These are phyloP conservation scores for Lecanicillium sp. DNA, from an alignment of 2,329 filamentous ascomycete species.

Conservation along the genomic window DNA sequence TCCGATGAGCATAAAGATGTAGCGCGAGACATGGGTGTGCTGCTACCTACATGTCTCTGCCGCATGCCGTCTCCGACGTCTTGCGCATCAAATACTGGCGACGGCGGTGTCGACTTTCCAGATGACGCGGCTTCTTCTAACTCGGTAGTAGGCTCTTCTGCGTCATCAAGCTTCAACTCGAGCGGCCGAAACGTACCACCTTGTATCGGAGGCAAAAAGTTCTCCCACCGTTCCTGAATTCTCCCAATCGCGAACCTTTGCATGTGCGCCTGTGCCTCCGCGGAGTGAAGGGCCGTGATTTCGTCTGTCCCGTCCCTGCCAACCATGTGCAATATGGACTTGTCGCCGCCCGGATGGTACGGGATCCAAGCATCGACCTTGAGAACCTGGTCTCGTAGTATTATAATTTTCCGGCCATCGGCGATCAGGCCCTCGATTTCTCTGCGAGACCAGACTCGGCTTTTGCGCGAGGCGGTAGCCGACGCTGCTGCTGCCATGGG, in stretches of 20 bases:
- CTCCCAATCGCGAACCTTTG: constrained; percentile 73
- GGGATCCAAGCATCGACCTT: constrained; percentile 83
- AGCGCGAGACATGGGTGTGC: constrained; percentile 48
- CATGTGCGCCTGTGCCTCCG: constrained; percentile 71
- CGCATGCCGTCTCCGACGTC: constrained; percentile 25
- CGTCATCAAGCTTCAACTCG: constrained; percentile 19
- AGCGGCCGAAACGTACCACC: constrained; percentile 64
- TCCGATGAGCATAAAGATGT: no score
- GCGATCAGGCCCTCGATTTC: constrained; percentile 69
- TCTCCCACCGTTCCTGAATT: constrained; percentile 74
- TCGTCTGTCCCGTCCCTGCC: constrained; percentile 92
- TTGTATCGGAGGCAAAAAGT: constrained; percentile 87
- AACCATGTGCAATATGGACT: constrained; percentile 87
- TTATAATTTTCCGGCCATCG: constrained; percentile 69
- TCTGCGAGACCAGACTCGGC: background rate
- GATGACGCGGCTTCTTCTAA: constrained; percentile 30
- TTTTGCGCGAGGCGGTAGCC: no score
- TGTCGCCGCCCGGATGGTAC: constrained; percentile 88
- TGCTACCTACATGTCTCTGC: constrained; percentile 11
- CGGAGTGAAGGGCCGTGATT: constrained; percentile 82
- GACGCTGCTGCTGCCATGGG: no score
- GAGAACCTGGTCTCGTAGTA: constrained; percentile 72
- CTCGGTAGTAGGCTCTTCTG: constrained; percentile 9
- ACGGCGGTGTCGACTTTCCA: constrained; percentile 43
- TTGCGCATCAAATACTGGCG: constrained; percentile 33